A percentile compares a stretch with the other conserved stretches of the same genome.
phyloP scores from a whole-genome alignment of 495 filamentous ascomycete species.

The Evansstolkia leycettana region DNA sequence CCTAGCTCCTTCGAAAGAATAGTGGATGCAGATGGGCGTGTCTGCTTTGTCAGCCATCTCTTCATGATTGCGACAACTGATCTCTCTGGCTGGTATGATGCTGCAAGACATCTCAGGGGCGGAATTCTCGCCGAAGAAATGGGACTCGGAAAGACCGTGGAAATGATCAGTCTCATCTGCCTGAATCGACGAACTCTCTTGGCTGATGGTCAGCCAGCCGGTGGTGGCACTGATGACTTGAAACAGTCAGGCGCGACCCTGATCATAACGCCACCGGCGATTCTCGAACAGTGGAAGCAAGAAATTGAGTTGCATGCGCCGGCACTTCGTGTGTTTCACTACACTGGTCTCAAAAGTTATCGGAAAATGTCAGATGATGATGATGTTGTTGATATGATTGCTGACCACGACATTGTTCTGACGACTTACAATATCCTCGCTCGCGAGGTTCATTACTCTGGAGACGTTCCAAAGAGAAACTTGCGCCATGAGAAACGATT shows the following conservation, averaged over 20 bases:
- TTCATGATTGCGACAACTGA: slow-evolving; percentile 49
- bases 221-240: slow-evolving; percentile 16
- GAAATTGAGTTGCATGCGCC: slow-evolving; percentile 65
- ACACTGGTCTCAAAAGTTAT: slow-evolving; percentile 34
- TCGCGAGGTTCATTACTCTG: slow-evolving; percentile 64
- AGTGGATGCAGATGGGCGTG: slow-evolving; percentile 35
- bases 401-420: slow-evolving; percentile 64
- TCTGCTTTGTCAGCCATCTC: slow-evolving; percentile 50
- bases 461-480: slow-evolving; percentile 47
- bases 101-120: slow-evolving; percentile 29
- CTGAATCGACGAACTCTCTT: slow-evolving; percentile 35
- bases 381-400: slow-evolving; percentile 34
- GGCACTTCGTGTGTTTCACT: slow-evolving; percentile 38
- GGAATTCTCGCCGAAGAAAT: slow-evolving; percentile 87
- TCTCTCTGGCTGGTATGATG: slow-evolving; percentile 28
- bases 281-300: slow-evolving; percentile 76
- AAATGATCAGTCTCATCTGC: slow-evolving; percentile 67
- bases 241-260: slow-evolving; percentile 51
- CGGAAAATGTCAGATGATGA: slow-evolving; percentile 23
- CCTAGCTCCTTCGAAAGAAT: slow-evolving; percentile 24
- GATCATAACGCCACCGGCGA: slow-evolving; percentile 73
- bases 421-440: slow-evolving; percentile 76
- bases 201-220: slow-evolving; percentile 6
- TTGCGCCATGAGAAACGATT: slow-evolving; percentile 57
- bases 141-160: slow-evolving; percentile 91